A percentile compares a stretch with the other conserved stretches of the same genome.
phyloP scores from a whole-genome alignment of 2,329 filamentous ascomycete species.

The Stagonosporopsis chrysanthemi region DNA sequence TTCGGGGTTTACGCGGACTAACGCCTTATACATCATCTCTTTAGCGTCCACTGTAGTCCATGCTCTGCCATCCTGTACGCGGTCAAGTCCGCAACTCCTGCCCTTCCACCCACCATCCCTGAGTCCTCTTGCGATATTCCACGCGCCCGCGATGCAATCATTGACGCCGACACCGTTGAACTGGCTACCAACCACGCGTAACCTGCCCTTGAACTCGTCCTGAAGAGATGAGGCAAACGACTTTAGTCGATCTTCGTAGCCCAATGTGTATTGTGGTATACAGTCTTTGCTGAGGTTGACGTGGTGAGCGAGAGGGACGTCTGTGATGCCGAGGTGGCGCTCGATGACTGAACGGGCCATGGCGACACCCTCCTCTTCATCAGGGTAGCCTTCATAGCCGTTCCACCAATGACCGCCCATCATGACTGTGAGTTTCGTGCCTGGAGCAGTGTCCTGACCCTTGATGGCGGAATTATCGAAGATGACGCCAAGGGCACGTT shows the following conservation, averaged over 20 bases:
- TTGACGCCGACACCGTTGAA: constrained; percentile 59
- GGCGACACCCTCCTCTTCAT: constrained; percentile 68
- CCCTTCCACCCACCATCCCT: constrained; percentile 42
- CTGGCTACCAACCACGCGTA: constrained; percentile 67
- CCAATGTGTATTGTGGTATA: constrained; percentile 89
- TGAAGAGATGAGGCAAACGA: constrained; percentile 63
- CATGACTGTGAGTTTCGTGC: constrained; percentile 93
- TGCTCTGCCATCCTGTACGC: constrained; percentile 22
- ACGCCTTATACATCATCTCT: constrained; percentile 2
- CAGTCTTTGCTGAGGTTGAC: constrained; percentile 72
- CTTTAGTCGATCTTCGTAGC: constrained; percentile 71
- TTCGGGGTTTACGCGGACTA: neutral
- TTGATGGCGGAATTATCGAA: constrained; percentile 79
- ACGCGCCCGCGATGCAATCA: constrained; percentile 63
- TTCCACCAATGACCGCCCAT: constrained; percentile 94
- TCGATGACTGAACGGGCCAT: constrained; percentile 75
- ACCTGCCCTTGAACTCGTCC: constrained; percentile 64
- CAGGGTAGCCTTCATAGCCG: constrained; percentile 67
- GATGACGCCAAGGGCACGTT: constrained; percentile 86
- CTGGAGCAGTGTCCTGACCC: constrained; percentile 64
- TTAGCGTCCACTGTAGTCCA: constrained; percentile 17
- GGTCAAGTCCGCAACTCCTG: constrained; percentile 37
- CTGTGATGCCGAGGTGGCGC: constrained; percentile 76
- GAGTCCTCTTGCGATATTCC: constrained; percentile 58
- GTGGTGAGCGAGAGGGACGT: constrained; percentile 66